phyloP scores from a whole-genome alignment of 768 basidiomycete genomes.

The Termitomyces titanicus region DNA sequence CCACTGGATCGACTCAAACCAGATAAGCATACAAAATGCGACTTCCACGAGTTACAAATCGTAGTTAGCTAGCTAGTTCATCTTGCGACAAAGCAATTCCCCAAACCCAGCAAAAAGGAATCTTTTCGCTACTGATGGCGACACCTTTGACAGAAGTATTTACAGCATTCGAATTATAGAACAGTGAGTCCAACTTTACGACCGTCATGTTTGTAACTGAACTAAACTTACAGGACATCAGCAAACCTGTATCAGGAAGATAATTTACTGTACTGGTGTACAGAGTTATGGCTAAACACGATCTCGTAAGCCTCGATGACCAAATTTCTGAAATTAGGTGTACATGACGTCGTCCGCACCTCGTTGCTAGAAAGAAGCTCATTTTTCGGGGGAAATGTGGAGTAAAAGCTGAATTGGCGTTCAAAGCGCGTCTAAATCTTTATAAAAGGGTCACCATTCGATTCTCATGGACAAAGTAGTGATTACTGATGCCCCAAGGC shows the following conservation, averaged over 20 bases:
- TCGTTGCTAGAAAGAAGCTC: not conserved
- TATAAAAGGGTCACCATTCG: not conserved
- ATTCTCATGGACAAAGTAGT: not conserved
- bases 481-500: conserved; percentile 2
- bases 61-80: not conserved
- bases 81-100: no score
- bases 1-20: no score
- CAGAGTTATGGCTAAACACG: not conserved
- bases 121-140: not conserved
- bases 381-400: not conserved
- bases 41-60: not conserved
- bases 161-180: not conserved
- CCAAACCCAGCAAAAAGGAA: no score
- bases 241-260: not conserved
- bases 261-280: no score
- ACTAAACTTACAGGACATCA: not conserved
- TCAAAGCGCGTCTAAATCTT: not conserved
- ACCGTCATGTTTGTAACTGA: not conserved
- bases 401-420: not conserved
- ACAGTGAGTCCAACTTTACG: not conserved
- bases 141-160: not conserved
- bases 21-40: not conserved
- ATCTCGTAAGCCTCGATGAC: not conserved
- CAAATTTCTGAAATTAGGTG: not conserved
- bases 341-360: not conserved